Percentiles rank a stretch among this genome's conserved stretches.
Evolutionary conservation across 2,329 filamentous ascomycete species (phyloP).

Genomic region (Xylariaceae sp.): DNA sequence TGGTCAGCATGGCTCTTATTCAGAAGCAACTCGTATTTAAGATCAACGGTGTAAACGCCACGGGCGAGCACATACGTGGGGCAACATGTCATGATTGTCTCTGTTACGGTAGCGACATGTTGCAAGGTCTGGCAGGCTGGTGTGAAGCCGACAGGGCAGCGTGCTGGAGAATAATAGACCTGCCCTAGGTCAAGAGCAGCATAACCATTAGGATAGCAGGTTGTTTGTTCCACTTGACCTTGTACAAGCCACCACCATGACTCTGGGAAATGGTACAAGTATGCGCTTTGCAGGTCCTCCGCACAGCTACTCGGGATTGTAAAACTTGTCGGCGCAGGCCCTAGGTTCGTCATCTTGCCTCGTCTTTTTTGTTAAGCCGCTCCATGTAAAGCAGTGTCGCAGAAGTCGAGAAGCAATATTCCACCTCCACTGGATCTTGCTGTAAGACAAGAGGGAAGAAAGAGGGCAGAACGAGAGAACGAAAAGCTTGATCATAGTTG

Average conservation of each 20-base stretch:
- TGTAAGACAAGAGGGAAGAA: background rate
- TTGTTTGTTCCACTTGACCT: slow-evolving; percentile 12
- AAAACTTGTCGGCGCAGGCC: slow-evolving; percentile 12
- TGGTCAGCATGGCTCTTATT: background rate
- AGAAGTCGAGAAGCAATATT: background rate
- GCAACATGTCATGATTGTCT: slow-evolving; percentile 20
- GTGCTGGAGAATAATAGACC: slow-evolving; percentile 20
- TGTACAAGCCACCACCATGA: slow-evolving; percentile 15
- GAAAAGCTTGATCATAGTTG: background rate
- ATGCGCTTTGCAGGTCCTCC: background rate
- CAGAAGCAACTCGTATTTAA: background rate
- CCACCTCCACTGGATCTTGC: background rate
- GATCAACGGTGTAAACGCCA: background rate
- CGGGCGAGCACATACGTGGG: slow-evolving; percentile 16
- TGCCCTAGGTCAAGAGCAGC: background rate
- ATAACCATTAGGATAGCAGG: slow-evolving; percentile 21
- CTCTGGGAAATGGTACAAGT: background rate
- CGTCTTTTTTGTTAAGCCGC: background rate
- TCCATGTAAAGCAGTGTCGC: background rate
- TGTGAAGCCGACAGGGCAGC: slow-evolving; percentile 20
- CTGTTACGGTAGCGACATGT: background rate
- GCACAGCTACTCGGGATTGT: slow-evolving; percentile 2
- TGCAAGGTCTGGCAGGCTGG: slow-evolving; percentile 14
- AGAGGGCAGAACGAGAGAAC: background rate
- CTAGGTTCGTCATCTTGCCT: slow-evolving; percentile 11